Evolutionary conservation across 768 basidiomycete genomes (phyloP).

Genomic region (Russula ochroleuca): DNA sequence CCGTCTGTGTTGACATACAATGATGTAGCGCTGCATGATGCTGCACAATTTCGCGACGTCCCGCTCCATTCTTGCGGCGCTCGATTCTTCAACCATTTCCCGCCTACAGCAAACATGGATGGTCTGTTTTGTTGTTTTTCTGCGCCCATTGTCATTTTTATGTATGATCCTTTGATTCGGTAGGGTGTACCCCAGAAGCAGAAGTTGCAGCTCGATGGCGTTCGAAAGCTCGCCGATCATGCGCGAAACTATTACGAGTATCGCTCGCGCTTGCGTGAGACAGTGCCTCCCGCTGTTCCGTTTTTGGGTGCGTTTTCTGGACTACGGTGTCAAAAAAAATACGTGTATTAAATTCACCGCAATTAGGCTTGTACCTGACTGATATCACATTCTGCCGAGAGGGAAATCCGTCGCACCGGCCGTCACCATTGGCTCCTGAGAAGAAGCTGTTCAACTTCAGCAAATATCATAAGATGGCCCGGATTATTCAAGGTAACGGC

Average conservation of each 20-base stretch:
- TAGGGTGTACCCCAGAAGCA: conserved; percentile 86
- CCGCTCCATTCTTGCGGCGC: conserved; percentile 86
- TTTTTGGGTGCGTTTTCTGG: conserved; percentile 67
- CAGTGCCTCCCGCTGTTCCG: conserved; percentile 88
- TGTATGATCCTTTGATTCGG: conserved; percentile 7
- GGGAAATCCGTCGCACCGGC: conserved; percentile 83
- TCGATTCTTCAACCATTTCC: conserved; percentile 93
- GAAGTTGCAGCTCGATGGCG: conserved; percentile 66
- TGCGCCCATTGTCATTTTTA: background rate
- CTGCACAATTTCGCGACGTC: conserved; percentile 91
- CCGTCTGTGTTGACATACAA: conserved; percentile 15
- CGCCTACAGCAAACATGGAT: conserved; percentile 91
- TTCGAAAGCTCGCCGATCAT: conserved; percentile 88
- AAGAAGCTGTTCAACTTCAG: conserved; percentile 92
- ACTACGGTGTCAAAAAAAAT: background rate
- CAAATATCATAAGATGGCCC: conserved; percentile 87
- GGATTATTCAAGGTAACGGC: conserved; percentile 70
- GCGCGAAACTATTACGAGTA: conserved; percentile 89
- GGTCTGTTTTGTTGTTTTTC: conserved; percentile 48
- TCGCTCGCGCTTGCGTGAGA: conserved; percentile 78
- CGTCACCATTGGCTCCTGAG: conserved; percentile 67
- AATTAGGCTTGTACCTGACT: conserved; percentile 74
- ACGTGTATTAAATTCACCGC: conserved; percentile 23
- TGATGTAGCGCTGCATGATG: conserved; percentile 70
- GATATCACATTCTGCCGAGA: conserved; percentile 95